A percentile compares a stretch with the other conserved stretches of the same genome.
These are phyloP conservation scores for Colletotrichum echinochloae DNA, from an alignment of 2,329 filamentous ascomycete species.

Conservation along the genomic window DNA sequence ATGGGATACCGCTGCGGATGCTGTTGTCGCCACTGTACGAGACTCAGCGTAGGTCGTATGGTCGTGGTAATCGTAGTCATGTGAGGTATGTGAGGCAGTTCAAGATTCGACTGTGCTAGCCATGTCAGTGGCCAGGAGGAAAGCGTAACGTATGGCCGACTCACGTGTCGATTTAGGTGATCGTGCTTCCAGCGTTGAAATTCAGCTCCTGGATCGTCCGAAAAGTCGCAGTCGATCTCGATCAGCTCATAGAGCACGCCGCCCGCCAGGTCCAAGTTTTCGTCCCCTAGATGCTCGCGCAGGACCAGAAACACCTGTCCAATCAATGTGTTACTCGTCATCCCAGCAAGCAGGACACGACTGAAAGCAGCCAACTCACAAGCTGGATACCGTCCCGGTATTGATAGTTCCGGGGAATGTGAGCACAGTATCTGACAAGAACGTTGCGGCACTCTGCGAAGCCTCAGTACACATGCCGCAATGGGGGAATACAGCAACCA, in stretches of 20 bases:
- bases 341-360: neutral
- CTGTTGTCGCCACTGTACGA: slow-evolving; percentile 52
- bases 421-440: slow-evolving; percentile 57
- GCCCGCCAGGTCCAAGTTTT: slow-evolving; percentile 57
- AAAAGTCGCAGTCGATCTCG: slow-evolving; percentile 58
- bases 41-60: slow-evolving; percentile 54
- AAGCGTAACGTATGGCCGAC: slow-evolving; percentile 19
- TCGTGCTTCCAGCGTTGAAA: slow-evolving; percentile 61
- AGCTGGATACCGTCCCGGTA: slow-evolving; percentile 59
- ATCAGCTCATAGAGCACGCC: slow-evolving; percentile 61
- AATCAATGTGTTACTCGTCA: neutral
- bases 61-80: slow-evolving; percentile 58
- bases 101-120: slow-evolving; percentile 52
- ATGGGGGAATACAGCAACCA: neutral
- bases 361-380: slow-evolving; percentile 44
- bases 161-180: slow-evolving; percentile 58
- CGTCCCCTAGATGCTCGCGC: slow-evolving; percentile 58
- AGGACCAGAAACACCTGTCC: slow-evolving; percentile 56
- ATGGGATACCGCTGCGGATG: slow-evolving; percentile 55
- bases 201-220: slow-evolving; percentile 58
- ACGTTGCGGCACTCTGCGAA: slow-evolving; percentile 58
- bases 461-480: slow-evolving; percentile 1
- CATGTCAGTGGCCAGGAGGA: slow-evolving; percentile 22
- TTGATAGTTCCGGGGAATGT: slow-evolving; percentile 59
- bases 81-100: slow-evolving; percentile 60